Evolutionary conservation across 2,329 filamentous ascomycete species (phyloP).

Genomic region (Cercospora sesami): DNA sequence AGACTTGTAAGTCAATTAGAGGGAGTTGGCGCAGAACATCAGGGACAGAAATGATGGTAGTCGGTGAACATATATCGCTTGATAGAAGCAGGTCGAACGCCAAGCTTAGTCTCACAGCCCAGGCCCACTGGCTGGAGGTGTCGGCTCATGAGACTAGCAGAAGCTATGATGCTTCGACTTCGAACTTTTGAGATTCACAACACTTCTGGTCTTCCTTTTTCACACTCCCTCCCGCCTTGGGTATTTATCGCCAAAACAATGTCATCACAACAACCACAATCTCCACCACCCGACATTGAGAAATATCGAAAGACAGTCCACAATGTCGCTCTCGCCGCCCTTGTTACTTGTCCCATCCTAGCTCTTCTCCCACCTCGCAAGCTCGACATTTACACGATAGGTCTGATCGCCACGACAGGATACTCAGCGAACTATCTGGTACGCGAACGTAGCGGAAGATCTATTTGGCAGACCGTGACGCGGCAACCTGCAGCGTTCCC

Average conservation of each 20-base stretch:
- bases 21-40: no score
- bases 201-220: background rate
- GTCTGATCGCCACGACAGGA: constrained; percentile 51
- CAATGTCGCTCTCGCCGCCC: constrained; percentile 50
- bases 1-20: no score
- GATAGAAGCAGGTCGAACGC: background rate
- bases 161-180: constrained; percentile 1
- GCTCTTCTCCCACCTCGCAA: constrained; percentile 61
- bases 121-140: background rate
- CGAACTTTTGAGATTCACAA: background rate
- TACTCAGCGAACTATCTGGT: constrained; percentile 53
- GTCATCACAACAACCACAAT: constrained; percentile 21
- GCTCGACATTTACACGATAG: constrained; percentile 61
- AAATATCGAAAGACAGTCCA: constrained; percentile 41
- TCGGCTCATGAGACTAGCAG: background rate
- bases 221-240: background rate
- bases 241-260: background rate
- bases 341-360: constrained; percentile 57
- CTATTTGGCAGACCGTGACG: constrained; percentile 36
- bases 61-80: background rate
- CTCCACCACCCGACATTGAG: constrained; percentile 31
- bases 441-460: constrained; percentile 37
- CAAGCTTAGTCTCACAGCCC: background rate
- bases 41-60: background rate
- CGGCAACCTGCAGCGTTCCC: constrained; percentile 14